Percentiles rank a stretch among this genome's conserved stretches.
phyloP scores from a whole-genome alignment of 2,329 filamentous ascomycete species.

The Exophiala spinifera region DNA sequence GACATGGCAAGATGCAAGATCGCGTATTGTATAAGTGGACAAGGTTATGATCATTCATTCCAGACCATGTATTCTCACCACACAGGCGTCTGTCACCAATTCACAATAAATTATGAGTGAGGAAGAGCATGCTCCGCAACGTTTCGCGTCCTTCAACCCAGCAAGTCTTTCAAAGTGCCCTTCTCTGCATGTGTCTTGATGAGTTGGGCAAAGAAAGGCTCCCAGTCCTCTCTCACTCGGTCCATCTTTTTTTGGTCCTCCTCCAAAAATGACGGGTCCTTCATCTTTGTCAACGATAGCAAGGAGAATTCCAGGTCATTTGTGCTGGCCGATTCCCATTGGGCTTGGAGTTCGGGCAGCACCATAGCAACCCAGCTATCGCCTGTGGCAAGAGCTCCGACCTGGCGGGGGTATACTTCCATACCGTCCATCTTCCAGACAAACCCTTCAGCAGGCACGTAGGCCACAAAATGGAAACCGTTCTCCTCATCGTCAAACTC shows the following conservation, averaged over 20 bases:
- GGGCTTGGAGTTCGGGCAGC: constrained; percentile 18
- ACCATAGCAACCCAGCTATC: constrained; percentile 22
- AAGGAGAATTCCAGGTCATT: constrained; percentile 22
- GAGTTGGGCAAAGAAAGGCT: constrained; percentile 27
- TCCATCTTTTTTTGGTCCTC: constrained; percentile 22
- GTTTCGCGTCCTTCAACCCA: neutral
- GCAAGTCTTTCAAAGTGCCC: constrained; percentile 16
- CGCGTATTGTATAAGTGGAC: too few species aligned
- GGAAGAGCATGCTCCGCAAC: neutral
- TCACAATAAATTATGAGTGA: neutral
- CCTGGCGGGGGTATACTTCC: constrained; percentile 63
- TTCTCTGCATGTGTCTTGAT: constrained; percentile 27
- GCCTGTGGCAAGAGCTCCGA: constrained; percentile 46
- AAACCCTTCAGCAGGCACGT: constrained; percentile 69
- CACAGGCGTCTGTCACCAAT: too few species aligned
- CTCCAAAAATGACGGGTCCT: constrained; percentile 9
- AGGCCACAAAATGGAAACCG: constrained; percentile 85
- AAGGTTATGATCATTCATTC: too few species aligned
- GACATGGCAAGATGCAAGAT: too few species aligned
- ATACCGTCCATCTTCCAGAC: constrained; percentile 91
- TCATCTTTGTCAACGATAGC: constrained; percentile 17
- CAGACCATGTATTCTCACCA: too few species aligned
- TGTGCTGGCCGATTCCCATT: constrained; percentile 10
- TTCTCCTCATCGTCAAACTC: constrained; percentile 54
- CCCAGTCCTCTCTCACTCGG: constrained; percentile 27